These are phyloP conservation scores for Nemania serpens DNA, from an alignment of 2,329 filamentous ascomycete species.

Conservation along the genomic window DNA sequence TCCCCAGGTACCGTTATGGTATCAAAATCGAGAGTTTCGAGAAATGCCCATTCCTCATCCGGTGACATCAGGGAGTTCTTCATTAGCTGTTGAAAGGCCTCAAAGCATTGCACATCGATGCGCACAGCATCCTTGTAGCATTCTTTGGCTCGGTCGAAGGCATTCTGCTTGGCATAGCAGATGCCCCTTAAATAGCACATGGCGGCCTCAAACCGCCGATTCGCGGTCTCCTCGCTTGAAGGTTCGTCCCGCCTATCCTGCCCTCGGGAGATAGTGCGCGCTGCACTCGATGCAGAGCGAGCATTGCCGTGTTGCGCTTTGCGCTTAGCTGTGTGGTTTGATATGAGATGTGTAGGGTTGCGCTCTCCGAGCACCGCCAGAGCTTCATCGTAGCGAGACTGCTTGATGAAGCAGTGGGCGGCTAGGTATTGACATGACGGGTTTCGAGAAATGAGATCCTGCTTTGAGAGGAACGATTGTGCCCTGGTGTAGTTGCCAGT, in stretches of 20 bases:
- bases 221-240: conserved; percentile 68
- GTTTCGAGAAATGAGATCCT: conserved; percentile 80
- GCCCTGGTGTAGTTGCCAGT: conserved; percentile 94
- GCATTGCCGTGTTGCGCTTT: conserved; percentile 68
- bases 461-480: conserved; percentile 80
- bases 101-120: conserved; percentile 97
- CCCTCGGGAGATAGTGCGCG: conserved; percentile 31
- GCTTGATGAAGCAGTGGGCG: conserved; percentile 92
- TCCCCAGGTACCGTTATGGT: conserved; percentile 71
- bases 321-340: conserved; percentile 64
- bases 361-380: conserved; percentile 85
- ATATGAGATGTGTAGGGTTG: conserved; percentile 87
- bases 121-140: conserved; percentile 97
- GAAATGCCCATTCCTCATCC: conserved; percentile 86
- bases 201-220: conserved; percentile 86
- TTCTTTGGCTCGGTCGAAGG: conserved; percentile 94
- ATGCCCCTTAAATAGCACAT: conserved; percentile 96
- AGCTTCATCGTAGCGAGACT: conserved; percentile 87
- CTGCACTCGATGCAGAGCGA: conserved; percentile 30
- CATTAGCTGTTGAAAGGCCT: conserved; percentile 97
- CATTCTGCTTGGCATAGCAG: conserved; percentile 96
- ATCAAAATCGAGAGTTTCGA: conserved; percentile 89
- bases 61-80: conserved; percentile 91
- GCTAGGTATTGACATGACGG: conserved; percentile 90
- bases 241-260: conserved; percentile 41